Conservation (phyloP, 192 early-diverging fungal genomes). For the Geosiphon pyriformis region DNA sequence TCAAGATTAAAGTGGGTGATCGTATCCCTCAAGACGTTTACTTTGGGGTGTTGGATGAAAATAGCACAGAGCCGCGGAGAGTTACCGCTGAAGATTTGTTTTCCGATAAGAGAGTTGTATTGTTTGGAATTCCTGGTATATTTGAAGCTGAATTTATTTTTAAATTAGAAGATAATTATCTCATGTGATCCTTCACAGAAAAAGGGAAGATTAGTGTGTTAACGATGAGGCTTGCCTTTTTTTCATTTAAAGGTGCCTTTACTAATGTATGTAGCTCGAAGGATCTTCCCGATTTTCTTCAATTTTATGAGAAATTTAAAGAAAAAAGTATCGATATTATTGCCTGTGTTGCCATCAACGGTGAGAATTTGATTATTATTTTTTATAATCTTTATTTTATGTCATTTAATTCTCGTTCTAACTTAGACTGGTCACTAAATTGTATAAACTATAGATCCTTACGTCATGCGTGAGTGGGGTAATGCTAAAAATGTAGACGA, state of each 20-base stretch:
- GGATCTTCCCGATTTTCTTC: constrained; percentile 21
- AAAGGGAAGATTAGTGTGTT: too few species aligned
- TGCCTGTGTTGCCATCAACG: constrained; percentile 23
- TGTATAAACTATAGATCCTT: constrained; percentile 9
- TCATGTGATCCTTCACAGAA: too few species aligned
- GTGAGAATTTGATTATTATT: not conserved
- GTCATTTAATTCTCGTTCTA: not conserved
- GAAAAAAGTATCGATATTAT: constrained; percentile 18
- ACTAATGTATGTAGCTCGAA: constrained; percentile 24
- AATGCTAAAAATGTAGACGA: not conserved
- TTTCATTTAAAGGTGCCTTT: constrained; percentile 22
- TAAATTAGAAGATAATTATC: too few species aligned
- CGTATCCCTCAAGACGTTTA: not conserved
- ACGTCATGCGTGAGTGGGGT: constrained; percentile 24
- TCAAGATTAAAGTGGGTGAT: constrained; percentile 5
- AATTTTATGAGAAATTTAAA: constrained; percentile 6
- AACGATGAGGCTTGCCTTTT: too few species aligned
- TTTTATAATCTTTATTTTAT: not conserved
- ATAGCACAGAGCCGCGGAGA: not conserved
- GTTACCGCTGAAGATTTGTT: constrained; percentile 10
- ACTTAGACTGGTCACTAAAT: constrained; percentile 14
- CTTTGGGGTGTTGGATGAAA: constrained; percentile 2
- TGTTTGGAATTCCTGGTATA: constrained; percentile 26
- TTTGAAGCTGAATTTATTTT: too few species aligned
- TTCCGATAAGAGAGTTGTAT: constrained; percentile 15